Conservation (phyloP, 371 early-diverging fungal genomes). For the Mucor velutinosus region DNA sequence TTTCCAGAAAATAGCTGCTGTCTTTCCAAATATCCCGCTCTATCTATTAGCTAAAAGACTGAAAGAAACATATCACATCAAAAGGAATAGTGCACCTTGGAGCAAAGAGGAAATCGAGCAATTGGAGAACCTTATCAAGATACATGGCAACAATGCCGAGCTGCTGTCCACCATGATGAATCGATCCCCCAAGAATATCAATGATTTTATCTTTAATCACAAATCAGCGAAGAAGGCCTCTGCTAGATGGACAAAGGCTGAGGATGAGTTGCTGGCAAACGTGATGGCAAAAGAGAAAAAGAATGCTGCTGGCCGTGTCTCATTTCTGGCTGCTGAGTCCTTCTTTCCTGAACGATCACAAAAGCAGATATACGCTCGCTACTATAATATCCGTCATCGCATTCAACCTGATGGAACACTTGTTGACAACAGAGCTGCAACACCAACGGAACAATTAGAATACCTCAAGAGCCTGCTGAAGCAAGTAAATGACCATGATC, state of each 20-base stretch:
- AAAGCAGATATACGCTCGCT: slow-evolving; percentile 12
- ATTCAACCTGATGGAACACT: slow-evolving; percentile 20
- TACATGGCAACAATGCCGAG: slow-evolving; percentile 7
- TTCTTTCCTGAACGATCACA: neutral
- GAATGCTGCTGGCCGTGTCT: neutral
- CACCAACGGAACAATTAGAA: slow-evolving; percentile 9
- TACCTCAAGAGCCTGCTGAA: slow-evolving; percentile 16
- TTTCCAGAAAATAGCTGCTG: slow-evolving; percentile 18
- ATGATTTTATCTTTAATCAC: neutral
- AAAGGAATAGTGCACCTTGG: slow-evolving; percentile 5
- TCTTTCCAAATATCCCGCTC: slow-evolving; percentile 19
- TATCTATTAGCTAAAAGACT: neutral
- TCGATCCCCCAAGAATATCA: slow-evolving; percentile 16
- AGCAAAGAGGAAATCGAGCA: slow-evolving; percentile 18
- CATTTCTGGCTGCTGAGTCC: neutral
- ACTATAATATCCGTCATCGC: slow-evolving; percentile 6
- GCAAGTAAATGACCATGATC: slow-evolving; percentile 10
- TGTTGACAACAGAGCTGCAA: neutral
- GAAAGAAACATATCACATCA: slow-evolving; percentile 13
- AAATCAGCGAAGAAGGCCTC: neutral
- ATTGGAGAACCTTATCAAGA: slow-evolving; percentile 12
- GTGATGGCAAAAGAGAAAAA: neutral
- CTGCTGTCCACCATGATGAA: neutral
- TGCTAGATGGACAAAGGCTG: slow-evolving; percentile 14
- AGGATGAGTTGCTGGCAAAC: slow-evolving; percentile 7